Percentiles rank a stretch among this genome's conserved stretches.
Evolutionary conservation across 179 eudicot genomes (phyloP).

Genomic region (Drosera spatulata): DNA sequence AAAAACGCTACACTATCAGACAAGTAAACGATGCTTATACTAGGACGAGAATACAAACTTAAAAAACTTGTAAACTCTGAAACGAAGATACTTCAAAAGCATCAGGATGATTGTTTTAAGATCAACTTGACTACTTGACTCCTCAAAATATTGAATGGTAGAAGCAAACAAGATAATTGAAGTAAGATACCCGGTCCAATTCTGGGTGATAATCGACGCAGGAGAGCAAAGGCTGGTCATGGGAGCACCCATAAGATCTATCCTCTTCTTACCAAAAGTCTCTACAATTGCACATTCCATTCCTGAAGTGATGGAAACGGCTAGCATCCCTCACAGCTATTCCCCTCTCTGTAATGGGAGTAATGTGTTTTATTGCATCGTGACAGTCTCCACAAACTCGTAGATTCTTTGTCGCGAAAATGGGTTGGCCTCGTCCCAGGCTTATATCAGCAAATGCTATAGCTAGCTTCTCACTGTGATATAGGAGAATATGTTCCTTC

Average conservation of each 20-base stretch:
- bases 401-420: constrained; percentile 37
- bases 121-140: too few relatives aligned
- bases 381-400: constrained; percentile 45
- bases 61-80: too few relatives aligned
- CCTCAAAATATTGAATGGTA: not conserved
- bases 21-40: too few relatives aligned
- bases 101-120: too few relatives aligned
- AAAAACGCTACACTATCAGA: too few relatives aligned
- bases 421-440: constrained; percentile 20
- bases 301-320: constrained; percentile 43
- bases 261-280: constrained; percentile 27
- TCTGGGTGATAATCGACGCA: not conserved
- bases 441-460: constrained; percentile 27
- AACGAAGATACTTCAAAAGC: too few relatives aligned
- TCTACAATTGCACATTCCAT: constrained; percentile 34
- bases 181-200: not conserved
- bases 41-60: too few relatives aligned
- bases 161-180: not conserved
- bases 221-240: too few relatives aligned
- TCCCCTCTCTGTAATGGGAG: constrained; percentile 31
- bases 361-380: constrained; percentile 31
- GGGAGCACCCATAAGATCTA: not conserved
- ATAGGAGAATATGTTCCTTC: constrained; percentile 35
- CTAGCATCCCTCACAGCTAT: constrained; percentile 32
- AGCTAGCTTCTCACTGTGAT: constrained; percentile 44